A percentile compares a stretch with the other conserved stretches of the same genome.
Conservation (phyloP, 208 protist genomes). For the Trichomonas vaginalis region DNA sequence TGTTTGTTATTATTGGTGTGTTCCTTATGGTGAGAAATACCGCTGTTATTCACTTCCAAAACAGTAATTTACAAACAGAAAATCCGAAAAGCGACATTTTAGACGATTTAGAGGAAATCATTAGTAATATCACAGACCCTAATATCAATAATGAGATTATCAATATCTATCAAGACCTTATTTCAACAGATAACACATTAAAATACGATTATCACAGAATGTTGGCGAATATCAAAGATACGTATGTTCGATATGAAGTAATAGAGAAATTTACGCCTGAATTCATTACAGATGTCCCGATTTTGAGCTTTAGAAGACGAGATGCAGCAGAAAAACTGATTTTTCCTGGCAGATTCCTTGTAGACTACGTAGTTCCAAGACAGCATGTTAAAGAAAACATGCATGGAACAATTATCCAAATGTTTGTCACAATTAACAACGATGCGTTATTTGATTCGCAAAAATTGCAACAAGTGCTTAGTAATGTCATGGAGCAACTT, state of each 20-base stretch:
- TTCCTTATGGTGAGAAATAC: background rate
- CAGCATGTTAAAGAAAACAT: background rate
- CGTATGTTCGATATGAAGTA: background rate
- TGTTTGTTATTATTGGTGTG: background rate
- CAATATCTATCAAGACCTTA: background rate
- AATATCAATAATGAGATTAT: background rate
- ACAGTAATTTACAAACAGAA: background rate
- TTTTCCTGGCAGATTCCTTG: background rate
- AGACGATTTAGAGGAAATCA: background rate
- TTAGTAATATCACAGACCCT: background rate
- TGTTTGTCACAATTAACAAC: background rate
- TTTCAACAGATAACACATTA: background rate
- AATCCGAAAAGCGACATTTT: background rate
- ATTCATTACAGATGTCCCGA: background rate
- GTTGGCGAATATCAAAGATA: background rate
- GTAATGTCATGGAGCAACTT: background rate
- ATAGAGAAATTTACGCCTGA: background rate
- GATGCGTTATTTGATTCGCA: background rate
- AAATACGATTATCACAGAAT: background rate
- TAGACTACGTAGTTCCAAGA: background rate
- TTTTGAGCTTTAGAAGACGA: background rate
- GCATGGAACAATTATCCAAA: background rate
- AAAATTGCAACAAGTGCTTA: background rate
- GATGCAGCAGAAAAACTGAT: background rate
- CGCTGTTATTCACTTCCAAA: background rate